Percentiles rank a stretch among this genome's conserved stretches.
phyloP scores from a whole-genome alignment of 2,329 filamentous ascomycete genomes.

The Trichoderma oligosporum region DNA sequence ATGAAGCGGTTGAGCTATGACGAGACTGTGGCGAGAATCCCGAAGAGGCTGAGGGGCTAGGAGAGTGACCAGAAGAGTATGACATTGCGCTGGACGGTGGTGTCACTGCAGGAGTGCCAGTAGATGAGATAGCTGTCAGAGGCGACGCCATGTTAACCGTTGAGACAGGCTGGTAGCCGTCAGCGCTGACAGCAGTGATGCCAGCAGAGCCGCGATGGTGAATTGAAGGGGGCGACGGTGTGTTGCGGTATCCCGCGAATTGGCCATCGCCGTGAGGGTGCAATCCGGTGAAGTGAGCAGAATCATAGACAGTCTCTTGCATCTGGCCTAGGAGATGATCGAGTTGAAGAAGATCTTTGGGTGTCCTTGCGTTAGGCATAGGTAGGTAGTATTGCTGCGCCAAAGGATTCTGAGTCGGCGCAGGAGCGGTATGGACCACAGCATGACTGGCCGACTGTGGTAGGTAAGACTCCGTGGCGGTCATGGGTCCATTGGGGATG shows the following conservation, averaged over 20 bases:
- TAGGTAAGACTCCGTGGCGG: conserved; percentile 48
- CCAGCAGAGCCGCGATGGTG: conserved; percentile 37
- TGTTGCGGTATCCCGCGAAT: conserved; percentile 55
- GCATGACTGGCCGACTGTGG: conserved; percentile 39
- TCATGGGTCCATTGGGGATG: conserved; percentile 52
- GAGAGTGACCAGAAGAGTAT: conserved; percentile 74
- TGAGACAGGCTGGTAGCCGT: conserved; percentile 40
- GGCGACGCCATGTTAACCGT: conserved; percentile 60
- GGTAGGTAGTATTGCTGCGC: conserved; percentile 80
- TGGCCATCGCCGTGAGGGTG: conserved; percentile 69
- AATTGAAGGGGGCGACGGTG: conserved; percentile 48
- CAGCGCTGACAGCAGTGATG: conserved; percentile 35
- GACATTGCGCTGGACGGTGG: conserved; percentile 72
- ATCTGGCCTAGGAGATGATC: conserved; percentile 95
- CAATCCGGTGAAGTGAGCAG: conserved; percentile 75
- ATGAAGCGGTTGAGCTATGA: conserved; percentile 56
- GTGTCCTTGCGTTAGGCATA: conserved; percentile 83
- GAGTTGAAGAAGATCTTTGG: conserved; percentile 89
- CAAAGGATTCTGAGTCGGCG: conserved; percentile 54
- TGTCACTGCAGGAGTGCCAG: conserved; percentile 71
- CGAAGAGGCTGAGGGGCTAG: conserved; percentile 61
- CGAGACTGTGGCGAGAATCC: conserved; percentile 65
- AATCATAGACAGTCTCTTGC: conserved; percentile 92
- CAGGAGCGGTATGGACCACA: conserved; percentile 52
- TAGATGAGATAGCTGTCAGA: conserved; percentile 54